Percentiles rank a stretch among this genome's conserved stretches.
phyloP scores from a whole-genome alignment of 2,329 filamentous ascomycete genomes.

The Talaromyces sp. region DNA sequence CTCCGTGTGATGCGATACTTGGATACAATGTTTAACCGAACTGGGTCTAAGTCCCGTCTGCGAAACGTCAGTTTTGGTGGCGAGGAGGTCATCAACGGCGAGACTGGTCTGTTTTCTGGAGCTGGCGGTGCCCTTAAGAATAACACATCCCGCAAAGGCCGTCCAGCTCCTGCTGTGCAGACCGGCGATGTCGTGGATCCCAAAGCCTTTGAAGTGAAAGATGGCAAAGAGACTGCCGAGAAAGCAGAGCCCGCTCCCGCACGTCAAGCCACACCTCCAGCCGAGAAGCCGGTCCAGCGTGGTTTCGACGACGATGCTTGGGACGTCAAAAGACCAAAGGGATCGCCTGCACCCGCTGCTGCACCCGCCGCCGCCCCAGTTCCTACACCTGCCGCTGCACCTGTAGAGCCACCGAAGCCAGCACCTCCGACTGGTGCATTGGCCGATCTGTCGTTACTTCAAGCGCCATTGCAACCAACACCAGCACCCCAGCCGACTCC shows the following conservation, averaged over 20 bases:
- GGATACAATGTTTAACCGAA: constrained; percentile 74
- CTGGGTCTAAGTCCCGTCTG: constrained; percentile 53
- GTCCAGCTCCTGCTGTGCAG: constrained; percentile 81
- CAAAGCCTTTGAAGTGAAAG: constrained; percentile 72
- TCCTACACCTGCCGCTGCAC: constrained; percentile 39
- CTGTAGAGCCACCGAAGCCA: constrained; percentile 38
- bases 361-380: constrained; percentile 38
- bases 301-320: constrained; percentile 97
- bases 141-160: constrained; percentile 80
- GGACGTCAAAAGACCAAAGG: constrained; percentile 81
- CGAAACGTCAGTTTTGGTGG: constrained; percentile 54
- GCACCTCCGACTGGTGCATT: constrained; percentile 69
- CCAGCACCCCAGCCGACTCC: constrained; percentile 48
- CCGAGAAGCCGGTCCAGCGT: constrained; percentile 49
- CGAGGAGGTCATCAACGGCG: constrained; percentile 55
- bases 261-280: constrained; percentile 50
- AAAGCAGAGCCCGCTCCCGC: constrained; percentile 48
- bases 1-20: constrained; percentile 89
- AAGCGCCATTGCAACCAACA: constrained; percentile 57
- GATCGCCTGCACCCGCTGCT: constrained; percentile 8
- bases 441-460: constrained; percentile 64
- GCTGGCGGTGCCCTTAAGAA: constrained; percentile 88
- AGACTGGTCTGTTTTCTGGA: constrained; percentile 80
- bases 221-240: constrained; percentile 44
- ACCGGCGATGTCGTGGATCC: constrained; percentile 82